Conservation (phyloP, 1,284 basidiomycete species). For the Mycena citricolor region DNA sequence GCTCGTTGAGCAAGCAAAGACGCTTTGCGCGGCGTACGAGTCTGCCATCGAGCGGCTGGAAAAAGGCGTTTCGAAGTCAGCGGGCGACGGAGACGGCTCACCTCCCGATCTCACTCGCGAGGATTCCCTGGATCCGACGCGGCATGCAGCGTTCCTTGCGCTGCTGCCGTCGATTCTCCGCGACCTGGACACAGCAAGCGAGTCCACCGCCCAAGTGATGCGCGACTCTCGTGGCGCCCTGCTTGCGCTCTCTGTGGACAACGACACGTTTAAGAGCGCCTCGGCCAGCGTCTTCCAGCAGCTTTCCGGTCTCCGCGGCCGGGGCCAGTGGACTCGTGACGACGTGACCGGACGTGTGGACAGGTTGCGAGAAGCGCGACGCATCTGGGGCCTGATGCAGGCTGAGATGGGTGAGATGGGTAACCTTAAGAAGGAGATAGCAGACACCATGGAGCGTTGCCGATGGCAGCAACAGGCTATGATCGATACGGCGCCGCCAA, state of each 20-base stretch:
- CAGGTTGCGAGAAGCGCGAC: slow-evolving; percentile 54
- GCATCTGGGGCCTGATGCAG: slow-evolving; percentile 54
- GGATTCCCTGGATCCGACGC: slow-evolving; percentile 58
- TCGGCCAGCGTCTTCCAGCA: slow-evolving; percentile 42
- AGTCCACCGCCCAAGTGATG: slow-evolving; percentile 42
- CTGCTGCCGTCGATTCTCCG: slow-evolving; percentile 62
- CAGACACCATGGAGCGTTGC: slow-evolving; percentile 53
- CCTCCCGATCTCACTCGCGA: slow-evolving; percentile 62
- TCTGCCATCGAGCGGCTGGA: slow-evolving; percentile 48
- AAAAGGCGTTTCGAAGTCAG: slow-evolving; percentile 50
- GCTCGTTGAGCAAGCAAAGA: slow-evolving; percentile 43
- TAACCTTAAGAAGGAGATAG: slow-evolving; percentile 46
- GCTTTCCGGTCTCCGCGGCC: slow-evolving; percentile 40
- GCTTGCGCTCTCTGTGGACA: slow-evolving; percentile 36
- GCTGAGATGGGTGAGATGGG: slow-evolving; percentile 45
- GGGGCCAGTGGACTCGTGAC: slow-evolving; percentile 38
- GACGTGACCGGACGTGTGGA: slow-evolving; percentile 44
- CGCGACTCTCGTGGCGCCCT: slow-evolving; percentile 47
- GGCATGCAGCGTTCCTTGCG: slow-evolving; percentile 68
- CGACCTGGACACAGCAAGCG: slow-evolving; percentile 43
- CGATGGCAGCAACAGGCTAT: slow-evolving; percentile 58
- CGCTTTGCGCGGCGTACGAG: slow-evolving; percentile 40
- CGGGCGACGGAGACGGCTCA: slow-evolving; percentile 56
- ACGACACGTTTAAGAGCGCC: slow-evolving; percentile 52
- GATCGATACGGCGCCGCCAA: slow-evolving; percentile 47